These are phyloP conservation scores for Quercus ilex DNA, from an alignment of 306 rosid species.

Conservation along the genomic window DNA sequence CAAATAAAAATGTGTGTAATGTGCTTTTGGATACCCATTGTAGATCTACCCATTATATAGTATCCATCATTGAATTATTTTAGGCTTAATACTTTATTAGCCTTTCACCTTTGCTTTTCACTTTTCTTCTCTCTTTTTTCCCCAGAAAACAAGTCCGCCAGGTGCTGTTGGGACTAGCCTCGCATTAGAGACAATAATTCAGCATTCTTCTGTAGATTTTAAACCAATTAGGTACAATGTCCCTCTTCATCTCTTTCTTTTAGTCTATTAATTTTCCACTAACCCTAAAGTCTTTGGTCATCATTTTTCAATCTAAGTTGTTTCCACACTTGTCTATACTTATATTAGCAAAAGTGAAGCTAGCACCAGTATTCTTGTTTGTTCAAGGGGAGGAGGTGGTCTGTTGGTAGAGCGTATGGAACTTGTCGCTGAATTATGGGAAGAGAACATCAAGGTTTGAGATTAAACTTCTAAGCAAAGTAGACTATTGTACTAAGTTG, in stretches of 20 bases:
- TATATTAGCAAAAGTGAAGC: conserved; percentile 60
- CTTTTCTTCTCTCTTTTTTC: conserved; percentile 16
- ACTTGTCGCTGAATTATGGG: conserved; percentile 88
- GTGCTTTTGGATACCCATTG: neutral
- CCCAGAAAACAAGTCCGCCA: conserved; percentile 77
- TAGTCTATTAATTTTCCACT: conserved; percentile 13
- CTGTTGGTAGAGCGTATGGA: conserved; percentile 81
- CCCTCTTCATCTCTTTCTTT: conserved; percentile 14
- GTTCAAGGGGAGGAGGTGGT: conserved; percentile 98
- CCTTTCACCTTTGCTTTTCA: conserved; percentile 15
- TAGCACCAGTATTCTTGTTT: conserved; percentile 66
- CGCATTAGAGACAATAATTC: conserved; percentile 90
- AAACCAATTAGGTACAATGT: conserved; percentile 62
- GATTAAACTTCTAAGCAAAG: conserved; percentile 9
- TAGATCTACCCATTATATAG: conserved; percentile 1
- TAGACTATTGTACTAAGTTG: conserved; percentile 11
- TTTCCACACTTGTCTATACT: conserved; percentile 7
- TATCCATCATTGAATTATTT: neutral
- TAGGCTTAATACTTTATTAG: neutral
- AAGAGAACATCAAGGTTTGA: conserved; percentile 77
- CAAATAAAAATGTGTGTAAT: neutral
- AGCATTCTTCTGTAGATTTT: conserved; percentile 57
- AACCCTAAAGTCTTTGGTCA: conserved; percentile 5
- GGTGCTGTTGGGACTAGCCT: conserved; percentile 90
- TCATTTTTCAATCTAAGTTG: neutral